Evolutionary conservation across 1,284 basidiomycete species (phyloP), one percentile per base, ranked within the genome.

Genomic region (Phaffia rhodozyma): DNA sequence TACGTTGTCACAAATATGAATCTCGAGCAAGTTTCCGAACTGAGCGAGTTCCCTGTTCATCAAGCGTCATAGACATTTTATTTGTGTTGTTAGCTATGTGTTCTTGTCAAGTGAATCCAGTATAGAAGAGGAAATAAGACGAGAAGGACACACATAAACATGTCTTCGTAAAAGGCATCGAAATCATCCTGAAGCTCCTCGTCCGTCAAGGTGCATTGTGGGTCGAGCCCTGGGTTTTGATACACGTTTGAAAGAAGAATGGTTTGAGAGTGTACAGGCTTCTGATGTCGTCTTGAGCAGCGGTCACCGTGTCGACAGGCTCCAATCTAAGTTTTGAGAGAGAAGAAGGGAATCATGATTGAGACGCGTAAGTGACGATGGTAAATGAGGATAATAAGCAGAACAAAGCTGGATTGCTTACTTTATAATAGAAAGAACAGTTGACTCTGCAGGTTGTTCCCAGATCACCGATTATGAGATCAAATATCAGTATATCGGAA

Each of bases 1-100:
- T 34, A 99, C 92, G 73, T 99, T 99, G 78, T 99, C 96, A 75
- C 96, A 99, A 7, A 99, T 89, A 77, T 97, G 93, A 69, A 99
- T 82, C 78, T 99, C 96, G 61, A 96, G 78, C 58, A 99, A 80
- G 76, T 97, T 86, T 2, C 96, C 96, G 74, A 92, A 97, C 76
- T 96, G 94, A 63, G 89, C 81, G 57, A 98, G 77, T 74, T 98
- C 94, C 71, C 78, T 78, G 67, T 49, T 18, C 29, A n/a, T 29
- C 5, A 16, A 16, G 32, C 2, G 32, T 53, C 6, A 30, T 25
- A 34, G 25, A 43, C 21, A 9, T 32, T 13, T 13, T 16, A 43
- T 7, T 7, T 7, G 13, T 43, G 5, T 43, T 7, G 13, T 43
- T 16, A 43, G 38, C 38, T 11, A 2, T 16, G 13, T 43, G 13